Evolutionary conservation across 164 flowering plant genomes (phyloP).

Genomic region (Sedum album): DNA sequence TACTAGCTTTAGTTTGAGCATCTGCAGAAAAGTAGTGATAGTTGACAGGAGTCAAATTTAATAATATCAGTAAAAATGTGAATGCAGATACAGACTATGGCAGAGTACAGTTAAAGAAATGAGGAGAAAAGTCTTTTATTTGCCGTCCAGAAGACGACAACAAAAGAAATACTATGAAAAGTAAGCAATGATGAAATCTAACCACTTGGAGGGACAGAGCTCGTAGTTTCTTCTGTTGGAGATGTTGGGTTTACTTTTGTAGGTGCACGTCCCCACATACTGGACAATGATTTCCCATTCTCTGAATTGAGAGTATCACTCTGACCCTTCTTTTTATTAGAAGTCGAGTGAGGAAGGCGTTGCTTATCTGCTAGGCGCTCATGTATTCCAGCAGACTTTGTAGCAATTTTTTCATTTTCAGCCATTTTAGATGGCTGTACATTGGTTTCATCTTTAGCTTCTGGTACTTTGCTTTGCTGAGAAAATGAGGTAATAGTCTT

Average conservation of each 20-base stretch:
- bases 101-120: background rate
- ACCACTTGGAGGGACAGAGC: constrained; percentile 29
- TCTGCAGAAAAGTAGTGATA: constrained; percentile 38
- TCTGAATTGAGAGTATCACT: constrained; percentile 41
- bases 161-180: background rate
- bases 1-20: constrained; percentile 51
- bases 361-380: constrained; percentile 36
- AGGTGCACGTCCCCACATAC: constrained; percentile 83
- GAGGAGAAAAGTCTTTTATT: background rate
- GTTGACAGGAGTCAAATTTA: background rate
- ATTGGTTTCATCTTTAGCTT: constrained; percentile 23
- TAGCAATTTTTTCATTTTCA: constrained; percentile 22
- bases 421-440: constrained; percentile 27
- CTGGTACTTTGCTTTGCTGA: background rate
- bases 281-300: constrained; percentile 57
- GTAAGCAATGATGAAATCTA: constrained; percentile 15
- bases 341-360: constrained; percentile 26
- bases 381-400: constrained; percentile 20
- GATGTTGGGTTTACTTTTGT: constrained; percentile 36
- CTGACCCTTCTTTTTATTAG: constrained; percentile 39
- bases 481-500: background rate
- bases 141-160: background rate
- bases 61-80: too few relatives aligned
- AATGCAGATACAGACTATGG: too few relatives aligned
- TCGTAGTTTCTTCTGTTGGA: constrained; percentile 23